A percentile compares a stretch with the other conserved stretches of the same genome.
These are phyloP conservation scores for Lipomyces japonicus DNA, from an alignment of 805 yeast genomes.

Conservation along the genomic window DNA sequence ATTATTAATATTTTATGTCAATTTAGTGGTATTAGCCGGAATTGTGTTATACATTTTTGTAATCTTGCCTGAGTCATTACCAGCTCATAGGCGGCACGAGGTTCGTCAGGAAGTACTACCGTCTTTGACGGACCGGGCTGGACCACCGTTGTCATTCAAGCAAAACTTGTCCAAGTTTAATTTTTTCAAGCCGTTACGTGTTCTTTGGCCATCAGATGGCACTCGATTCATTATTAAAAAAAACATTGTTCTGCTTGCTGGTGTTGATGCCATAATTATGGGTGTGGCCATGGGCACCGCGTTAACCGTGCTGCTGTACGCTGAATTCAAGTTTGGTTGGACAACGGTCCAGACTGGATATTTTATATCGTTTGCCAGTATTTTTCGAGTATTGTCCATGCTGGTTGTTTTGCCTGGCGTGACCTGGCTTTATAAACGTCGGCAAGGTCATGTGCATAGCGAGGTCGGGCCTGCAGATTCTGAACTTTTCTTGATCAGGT, in stretches of 20 bases:
- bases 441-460: slow-evolving; percentile 5
- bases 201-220: slow-evolving; percentile 26
- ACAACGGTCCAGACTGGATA: slow-evolving; percentile 35
- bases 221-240: slow-evolving; percentile 11
- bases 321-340: slow-evolving; percentile 35
- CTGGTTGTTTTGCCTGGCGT: slow-evolving; percentile 30
- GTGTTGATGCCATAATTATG: slow-evolving; percentile 16
- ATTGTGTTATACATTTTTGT: slow-evolving; percentile 1
- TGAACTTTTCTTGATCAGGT: slow-evolving; percentile 11
- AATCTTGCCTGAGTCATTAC: slow-evolving; percentile 24
- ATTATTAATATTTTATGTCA: slow-evolving; percentile 10
- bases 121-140: neutral
- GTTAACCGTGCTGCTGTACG: slow-evolving; percentile 29
- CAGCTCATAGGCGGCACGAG: slow-evolving; percentile 8
- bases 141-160: neutral
- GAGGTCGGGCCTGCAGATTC: slow-evolving; percentile 16
- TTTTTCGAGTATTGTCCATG: slow-evolving; percentile 30
- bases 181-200: slow-evolving; percentile 30
- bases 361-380: slow-evolving; percentile 32
- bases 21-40: neutral
- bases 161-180: slow-evolving; percentile 15
- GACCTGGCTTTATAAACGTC: slow-evolving; percentile 7
- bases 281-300: slow-evolving; percentile 19
- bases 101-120: neutral
- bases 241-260: slow-evolving; percentile 13